Conservation (phyloP, 2,329 filamentous ascomycete species). For the Fusarium compactum region DNA sequence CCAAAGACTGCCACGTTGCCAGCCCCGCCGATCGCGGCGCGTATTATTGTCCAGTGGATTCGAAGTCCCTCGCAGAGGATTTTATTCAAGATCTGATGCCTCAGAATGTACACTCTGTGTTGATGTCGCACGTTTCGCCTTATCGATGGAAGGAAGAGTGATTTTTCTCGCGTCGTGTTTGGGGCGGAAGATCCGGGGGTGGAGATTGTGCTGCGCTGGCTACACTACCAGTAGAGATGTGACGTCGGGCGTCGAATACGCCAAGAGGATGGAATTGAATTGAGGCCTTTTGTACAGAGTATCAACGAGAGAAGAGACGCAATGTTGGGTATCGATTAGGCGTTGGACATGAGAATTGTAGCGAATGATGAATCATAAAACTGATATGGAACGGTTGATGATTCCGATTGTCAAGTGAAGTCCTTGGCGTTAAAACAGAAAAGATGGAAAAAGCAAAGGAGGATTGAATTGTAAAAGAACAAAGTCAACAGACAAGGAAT, state of each 20-base stretch:
- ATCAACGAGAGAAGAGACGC: neutral
- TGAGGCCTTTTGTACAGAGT: conserved; percentile 13
- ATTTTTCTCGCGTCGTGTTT: conserved; percentile 15
- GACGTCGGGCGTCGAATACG: conserved; percentile 26
- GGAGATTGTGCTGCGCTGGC: conserved; percentile 33
- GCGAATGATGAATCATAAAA: neutral
- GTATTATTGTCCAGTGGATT: conserved; percentile 32
- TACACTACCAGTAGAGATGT: conserved; percentile 8
- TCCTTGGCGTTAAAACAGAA: neutral
- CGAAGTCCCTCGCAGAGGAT: conserved; percentile 25
- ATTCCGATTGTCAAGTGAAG: neutral
- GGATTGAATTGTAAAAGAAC: neutral
- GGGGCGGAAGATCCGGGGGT: conserved; percentile 18
- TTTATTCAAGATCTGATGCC: conserved; percentile 1
- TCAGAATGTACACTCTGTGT: conserved; percentile 13
- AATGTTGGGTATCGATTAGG: conserved; percentile 1
- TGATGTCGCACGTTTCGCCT: conserved; percentile 33
- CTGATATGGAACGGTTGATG: neutral
- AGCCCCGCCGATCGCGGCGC: conserved; percentile 35
- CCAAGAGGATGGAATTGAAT: conserved; percentile 4
- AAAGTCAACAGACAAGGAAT: conserved; percentile 16
- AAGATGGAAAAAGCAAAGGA: conserved; percentile 2
- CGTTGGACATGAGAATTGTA: neutral
- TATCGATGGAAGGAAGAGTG: neutral
- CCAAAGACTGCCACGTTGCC: conserved; percentile 42